phyloP scores from a whole-genome alignment of 768 basidiomycete genomes.

The Podaxis rugospora region DNA sequence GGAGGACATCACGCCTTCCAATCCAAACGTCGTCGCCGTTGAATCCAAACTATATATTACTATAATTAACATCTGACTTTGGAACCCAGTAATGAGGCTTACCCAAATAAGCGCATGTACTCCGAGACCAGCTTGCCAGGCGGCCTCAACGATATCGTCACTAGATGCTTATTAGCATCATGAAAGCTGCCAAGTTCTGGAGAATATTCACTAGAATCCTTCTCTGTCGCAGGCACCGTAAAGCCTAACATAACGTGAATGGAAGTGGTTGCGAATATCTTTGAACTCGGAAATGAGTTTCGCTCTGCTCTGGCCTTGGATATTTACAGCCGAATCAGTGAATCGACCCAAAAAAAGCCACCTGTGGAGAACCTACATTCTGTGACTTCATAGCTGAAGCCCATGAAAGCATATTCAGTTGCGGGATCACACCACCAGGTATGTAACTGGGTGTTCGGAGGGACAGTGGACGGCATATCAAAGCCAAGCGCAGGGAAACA shows the following conservation, averaged over 20 bases:
- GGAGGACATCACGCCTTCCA: constrained; percentile 37
- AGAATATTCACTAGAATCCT: constrained; percentile 29
- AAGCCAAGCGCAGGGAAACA: constrained; percentile 38
- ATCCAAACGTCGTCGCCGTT: constrained; percentile 38
- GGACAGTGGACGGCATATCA: constrained; percentile 39
- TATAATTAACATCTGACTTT: background rate
- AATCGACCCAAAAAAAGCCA: background rate
- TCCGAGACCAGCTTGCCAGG: constrained; percentile 46
- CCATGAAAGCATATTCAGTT: constrained; percentile 60
- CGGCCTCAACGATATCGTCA: constrained; percentile 52
- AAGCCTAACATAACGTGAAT: constrained; percentile 50
- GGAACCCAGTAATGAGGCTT: constrained; percentile 12
- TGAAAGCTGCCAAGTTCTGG: background rate
- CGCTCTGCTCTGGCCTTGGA: constrained; percentile 41
- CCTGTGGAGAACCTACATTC: constrained; percentile 34
- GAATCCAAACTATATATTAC: constrained; percentile 28
- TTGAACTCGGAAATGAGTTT: constrained; percentile 46
- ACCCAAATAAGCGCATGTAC: constrained; percentile 64
- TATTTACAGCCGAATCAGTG: background rate
- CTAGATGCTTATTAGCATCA: constrained; percentile 9
- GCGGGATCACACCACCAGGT: constrained; percentile 51
- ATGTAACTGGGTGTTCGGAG: constrained; percentile 24
- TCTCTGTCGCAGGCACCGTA: constrained; percentile 32
- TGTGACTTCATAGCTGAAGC: constrained; percentile 62
- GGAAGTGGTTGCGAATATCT: constrained; percentile 46